Evolutionary conservation across 1,284 basidiomycete species (phyloP), one percentile per base, ranked within the genome.

Genomic region (Volvariella surrecta): DNA sequence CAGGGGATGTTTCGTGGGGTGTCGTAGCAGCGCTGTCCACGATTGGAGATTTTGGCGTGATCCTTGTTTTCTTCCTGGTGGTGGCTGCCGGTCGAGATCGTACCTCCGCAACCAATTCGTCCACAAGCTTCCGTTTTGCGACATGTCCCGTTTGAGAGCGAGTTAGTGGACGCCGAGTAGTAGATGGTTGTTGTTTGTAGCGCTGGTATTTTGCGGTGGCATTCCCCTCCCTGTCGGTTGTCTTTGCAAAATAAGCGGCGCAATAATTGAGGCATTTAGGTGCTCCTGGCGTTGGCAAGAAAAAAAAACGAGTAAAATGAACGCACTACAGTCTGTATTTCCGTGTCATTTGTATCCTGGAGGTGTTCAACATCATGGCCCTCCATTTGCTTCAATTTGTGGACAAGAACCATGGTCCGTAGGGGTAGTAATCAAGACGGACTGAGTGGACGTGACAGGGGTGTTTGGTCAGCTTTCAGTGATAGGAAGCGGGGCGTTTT

Each of bases 101-200:
- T 24, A 20, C 24, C 15, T 37, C 32, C 6, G 40, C 37, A 16
- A 46, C 47, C 30, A 48, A 48, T 39, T 58, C 56, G 38, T 55
- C 53, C 43, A 49, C 51, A 18, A 47, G 40, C 44, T 51, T 55
- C 46, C 59, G 60, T 49, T 59, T 60, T 31, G 54, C 28, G 32
- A 55, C 55, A 21, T 51, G 53, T 9, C 60, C 57, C 22, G 59
- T 60, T 43, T 62, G 60, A 1, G 60, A 62, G 44, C 60, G 56
- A 20, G 60, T 62, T 3, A 52, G 46, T 21, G 58, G 56, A 39
- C 56, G 57, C 20, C 53, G 54, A 40, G 52, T 39, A 16, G 51
- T 42, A 4, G 52, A 48, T 30, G 38, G n/a, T 35, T 11, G 9
- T 35, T 11, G 38, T 37, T 22, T 7, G 49, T 15, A 11, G 34